Evolutionary conservation across 257 asterid genomes (phyloP).

Genomic region (Capsicum chinense): DNA sequence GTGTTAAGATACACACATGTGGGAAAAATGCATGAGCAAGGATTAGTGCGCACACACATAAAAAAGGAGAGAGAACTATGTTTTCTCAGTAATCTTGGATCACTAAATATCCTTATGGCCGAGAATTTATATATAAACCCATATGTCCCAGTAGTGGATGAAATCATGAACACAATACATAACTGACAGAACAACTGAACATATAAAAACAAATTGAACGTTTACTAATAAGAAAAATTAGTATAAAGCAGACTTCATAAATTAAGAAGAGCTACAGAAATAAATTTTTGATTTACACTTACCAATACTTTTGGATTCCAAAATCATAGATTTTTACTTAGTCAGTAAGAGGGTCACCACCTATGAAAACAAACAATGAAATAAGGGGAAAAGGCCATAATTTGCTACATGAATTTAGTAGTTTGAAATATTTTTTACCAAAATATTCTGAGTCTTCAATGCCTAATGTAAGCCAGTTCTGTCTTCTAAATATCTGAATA

Average conservation of each 20-base stretch:
- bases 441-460: too few relatives aligned
- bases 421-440: too few relatives aligned
- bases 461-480: too few relatives aligned
- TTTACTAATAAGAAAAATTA: not conserved
- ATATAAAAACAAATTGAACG: not conserved
- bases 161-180: constrained; percentile 5
- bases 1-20: not conserved
- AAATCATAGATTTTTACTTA: too few relatives aligned
- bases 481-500: too few relatives aligned
- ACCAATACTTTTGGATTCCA: too few relatives aligned
- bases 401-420: too few relatives aligned
- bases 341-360: too few relatives aligned
- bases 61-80: not conserved
- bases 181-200: not conserved
- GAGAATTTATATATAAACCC: not conserved
- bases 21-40: not conserved
- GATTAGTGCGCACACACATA: not conserved
- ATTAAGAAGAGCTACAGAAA: too few relatives aligned
- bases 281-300: too few relatives aligned
- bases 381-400: too few relatives aligned
- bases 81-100: not conserved
- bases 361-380: too few relatives aligned
- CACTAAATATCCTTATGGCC: constrained; percentile 18
- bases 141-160: not conserved
- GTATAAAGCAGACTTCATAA: not conserved